Base-by-base conservation (phyloP, 345 rosid genomes). In the Linum tenue region DNA sequence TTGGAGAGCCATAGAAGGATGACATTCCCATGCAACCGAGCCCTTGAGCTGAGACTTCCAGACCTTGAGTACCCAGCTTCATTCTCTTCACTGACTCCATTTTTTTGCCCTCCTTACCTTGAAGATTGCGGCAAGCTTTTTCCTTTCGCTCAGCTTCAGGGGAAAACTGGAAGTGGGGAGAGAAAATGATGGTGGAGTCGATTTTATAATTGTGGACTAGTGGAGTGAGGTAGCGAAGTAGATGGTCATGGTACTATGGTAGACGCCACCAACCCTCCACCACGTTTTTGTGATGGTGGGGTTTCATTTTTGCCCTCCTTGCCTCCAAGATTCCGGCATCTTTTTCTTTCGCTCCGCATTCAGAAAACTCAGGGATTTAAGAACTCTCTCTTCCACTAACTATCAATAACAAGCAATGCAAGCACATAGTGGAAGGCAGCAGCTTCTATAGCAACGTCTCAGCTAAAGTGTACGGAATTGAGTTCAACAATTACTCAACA, bases 1-100 rank as follows among this genome's bases (percentile, higher is more conserved):
- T 78, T 2, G 86, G 76, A 16, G 86, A 74, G 2, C 81, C 88
- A 51, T 73, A 81, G 67, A 65, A 44, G 61, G 73, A 69, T 10
- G 86, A 78, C 86, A 84, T 84, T 64, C 86, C 77, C 80, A 78
- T 69, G 70, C 88, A 81, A 0, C 88, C 88, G 2, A 84, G 80
- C 9, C 88, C 88, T 39, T 78, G 85, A 1, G 78, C 81, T 1
- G 85, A 84, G 0, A 84, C 83, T 71, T 81, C 81, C 14, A 84
- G 72, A 2, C 88, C 84, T 57, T 80, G 83, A 1, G 79, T 75
- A 12, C 88, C 81, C 39, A 84, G 43, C 68, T 78, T 81, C 11
- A 82, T 81, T 57, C 81, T 81, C 60, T 60, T 71, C 64, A 76
- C 70, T 39, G 43, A n/a, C n/a, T 37, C 63, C 10, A 58, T 22